These are phyloP conservation scores for Arthrobotrys entomopaga DNA, from an alignment of 2,329 filamentous ascomycete species.

Conservation along the genomic window DNA sequence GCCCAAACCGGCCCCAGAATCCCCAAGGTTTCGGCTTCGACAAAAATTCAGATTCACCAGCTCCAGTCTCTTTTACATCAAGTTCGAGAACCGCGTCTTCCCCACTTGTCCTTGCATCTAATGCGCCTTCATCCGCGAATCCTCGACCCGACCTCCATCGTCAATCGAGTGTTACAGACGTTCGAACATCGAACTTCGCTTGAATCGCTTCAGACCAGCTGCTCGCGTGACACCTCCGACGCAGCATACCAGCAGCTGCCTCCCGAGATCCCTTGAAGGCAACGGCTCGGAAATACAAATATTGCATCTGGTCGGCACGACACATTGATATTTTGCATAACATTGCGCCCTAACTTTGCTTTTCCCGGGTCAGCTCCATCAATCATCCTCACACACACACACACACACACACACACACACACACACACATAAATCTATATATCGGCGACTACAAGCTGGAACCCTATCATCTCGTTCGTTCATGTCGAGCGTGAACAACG, in stretches of 20 bases:
- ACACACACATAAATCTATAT: neutral
- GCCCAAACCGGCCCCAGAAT: conserved; percentile 26
- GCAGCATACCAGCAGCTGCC: conserved; percentile 33
- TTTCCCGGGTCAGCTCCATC: conserved; percentile 5
- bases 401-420: too few species aligned
- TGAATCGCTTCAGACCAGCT: conserved; percentile 52
- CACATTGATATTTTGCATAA: conserved; percentile 29
- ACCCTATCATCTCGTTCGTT: conserved; percentile 23
- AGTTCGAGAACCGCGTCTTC: conserved; percentile 29
- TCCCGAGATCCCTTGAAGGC: conserved; percentile 48
- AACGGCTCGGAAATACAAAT: conserved; percentile 25
- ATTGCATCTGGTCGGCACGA: conserved; percentile 24
- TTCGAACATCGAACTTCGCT: conserved; percentile 52
- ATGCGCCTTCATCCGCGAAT: conserved; percentile 52
- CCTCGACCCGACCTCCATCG: conserved; percentile 47
- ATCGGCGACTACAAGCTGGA: conserved; percentile 53
- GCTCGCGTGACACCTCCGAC: conserved; percentile 55
- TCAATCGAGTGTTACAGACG: conserved; percentile 54
- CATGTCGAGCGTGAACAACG: conserved; percentile 55
- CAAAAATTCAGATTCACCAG: conserved; percentile 11
- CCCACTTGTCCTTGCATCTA: conserved; percentile 37
- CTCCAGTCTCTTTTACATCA: neutral
- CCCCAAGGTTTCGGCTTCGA: conserved; percentile 35
- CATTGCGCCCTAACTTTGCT: conserved; percentile 17
- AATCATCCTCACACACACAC: neutral